Conservation (phyloP, 2,329 filamentous ascomycete genomes). For the Cytospora leucostoma region DNA sequence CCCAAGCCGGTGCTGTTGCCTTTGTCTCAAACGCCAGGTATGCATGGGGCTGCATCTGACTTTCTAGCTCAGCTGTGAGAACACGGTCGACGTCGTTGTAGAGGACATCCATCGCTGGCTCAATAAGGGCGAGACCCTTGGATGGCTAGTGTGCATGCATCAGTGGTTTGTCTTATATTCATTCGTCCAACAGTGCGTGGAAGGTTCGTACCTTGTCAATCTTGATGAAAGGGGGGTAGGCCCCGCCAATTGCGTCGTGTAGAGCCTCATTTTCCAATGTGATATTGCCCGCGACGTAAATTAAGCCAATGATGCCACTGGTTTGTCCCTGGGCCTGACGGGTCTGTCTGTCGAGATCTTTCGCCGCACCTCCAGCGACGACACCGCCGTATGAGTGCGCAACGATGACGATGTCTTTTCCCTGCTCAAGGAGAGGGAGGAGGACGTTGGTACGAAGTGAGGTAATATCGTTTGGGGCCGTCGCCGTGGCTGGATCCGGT, state of each 20-base stretch:
- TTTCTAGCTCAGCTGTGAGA: not conserved
- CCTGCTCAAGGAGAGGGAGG: conserved; percentile 28
- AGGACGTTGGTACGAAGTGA: conserved; percentile 1
- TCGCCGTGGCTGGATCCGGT: conserved; percentile 23
- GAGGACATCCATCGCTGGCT: conserved; percentile 8
- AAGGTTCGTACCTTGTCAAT: conserved; percentile 3
- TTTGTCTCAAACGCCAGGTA: conserved; percentile 7
- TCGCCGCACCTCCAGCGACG: conserved; percentile 32
- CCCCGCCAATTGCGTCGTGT: not conserved
- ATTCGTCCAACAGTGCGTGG: not conserved
- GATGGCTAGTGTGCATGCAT: conserved; percentile 3
- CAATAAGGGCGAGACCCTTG: conserved; percentile 5
- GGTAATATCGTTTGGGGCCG: not conserved
- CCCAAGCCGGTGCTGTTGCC: conserved; percentile 9
- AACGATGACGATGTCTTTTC: conserved; percentile 31
- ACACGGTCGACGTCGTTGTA: conserved; percentile 15
- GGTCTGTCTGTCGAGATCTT: conserved; percentile 32
- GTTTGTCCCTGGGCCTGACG: not conserved
- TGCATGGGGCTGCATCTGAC: conserved; percentile 25
- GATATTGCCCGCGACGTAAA: conserved; percentile 15
- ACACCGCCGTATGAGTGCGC: conserved; percentile 34
- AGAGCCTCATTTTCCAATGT: conserved; percentile 9
- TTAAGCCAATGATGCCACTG: conserved; percentile 1
- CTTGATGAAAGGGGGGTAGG: conserved; percentile 8
- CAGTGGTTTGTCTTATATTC: not conserved